Conservation (phyloP, 768 basidiomycete species). For the Xanthoconium stramineum region DNA sequence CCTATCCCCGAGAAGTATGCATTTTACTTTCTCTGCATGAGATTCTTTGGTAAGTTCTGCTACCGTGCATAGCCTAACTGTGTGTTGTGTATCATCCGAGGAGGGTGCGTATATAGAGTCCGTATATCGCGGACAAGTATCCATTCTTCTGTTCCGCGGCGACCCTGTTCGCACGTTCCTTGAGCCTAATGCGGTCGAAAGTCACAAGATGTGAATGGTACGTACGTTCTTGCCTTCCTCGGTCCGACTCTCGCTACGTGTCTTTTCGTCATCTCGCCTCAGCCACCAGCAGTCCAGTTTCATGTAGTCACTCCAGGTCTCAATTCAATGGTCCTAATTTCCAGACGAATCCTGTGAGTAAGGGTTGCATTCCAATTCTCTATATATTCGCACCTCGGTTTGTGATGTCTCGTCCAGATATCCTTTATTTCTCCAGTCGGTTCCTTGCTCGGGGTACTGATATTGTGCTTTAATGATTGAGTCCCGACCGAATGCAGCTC, state of each 20-base stretch:
- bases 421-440: too few species aligned
- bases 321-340: too few species aligned
- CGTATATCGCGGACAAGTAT: not conserved
- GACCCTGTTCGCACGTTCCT: conserved; percentile 3
- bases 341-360: too few species aligned
- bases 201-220: not conserved
- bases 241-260: not conserved
- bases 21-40: not conserved
- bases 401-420: too few species aligned
- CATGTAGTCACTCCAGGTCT: too few species aligned
- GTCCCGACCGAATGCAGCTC: too few species aligned
- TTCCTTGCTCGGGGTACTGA: too few species aligned
- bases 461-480: too few species aligned
- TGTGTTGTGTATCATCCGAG: not conserved
- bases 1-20: not conserved
- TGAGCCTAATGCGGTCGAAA: not conserved
- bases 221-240: not conserved
- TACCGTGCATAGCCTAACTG: not conserved
- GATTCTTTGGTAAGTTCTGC: not conserved
- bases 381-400: too few species aligned
- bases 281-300: too few species aligned
- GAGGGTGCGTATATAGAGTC: not conserved
- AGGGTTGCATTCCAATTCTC: too few species aligned
- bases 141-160: not conserved
- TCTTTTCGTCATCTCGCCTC: too few species aligned